Evolutionary conservation across 306 rosid genomes (phyloP).

Genomic region (Vigna trinervia): DNA sequence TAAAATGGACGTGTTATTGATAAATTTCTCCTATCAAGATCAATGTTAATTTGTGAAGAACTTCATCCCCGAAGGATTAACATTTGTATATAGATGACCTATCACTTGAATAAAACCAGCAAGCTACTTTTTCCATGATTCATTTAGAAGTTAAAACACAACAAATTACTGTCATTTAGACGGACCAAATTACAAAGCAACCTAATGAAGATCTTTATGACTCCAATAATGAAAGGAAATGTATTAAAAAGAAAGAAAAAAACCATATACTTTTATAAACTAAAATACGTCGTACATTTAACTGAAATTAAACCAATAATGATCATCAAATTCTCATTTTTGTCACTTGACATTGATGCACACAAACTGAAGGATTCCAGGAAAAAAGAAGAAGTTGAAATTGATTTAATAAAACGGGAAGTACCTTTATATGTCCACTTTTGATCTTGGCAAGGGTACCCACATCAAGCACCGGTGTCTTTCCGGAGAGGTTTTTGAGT

Average conservation of each 20-base stretch:
- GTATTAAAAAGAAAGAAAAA: neutral
- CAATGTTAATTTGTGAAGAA: neutral
- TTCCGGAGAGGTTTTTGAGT: conserved; percentile 87
- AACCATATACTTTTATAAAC: neutral
- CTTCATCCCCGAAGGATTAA: no score
- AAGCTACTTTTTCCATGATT: no score
- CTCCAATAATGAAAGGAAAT: neutral
- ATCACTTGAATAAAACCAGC: no score
- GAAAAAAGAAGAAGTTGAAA: conserved; percentile 7
- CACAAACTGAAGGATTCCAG: neutral
- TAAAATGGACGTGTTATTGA: neutral
- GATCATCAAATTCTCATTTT: neutral
- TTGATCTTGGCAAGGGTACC: conserved; percentile 96
- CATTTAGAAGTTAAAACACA: neutral
- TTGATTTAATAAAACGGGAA: conserved; percentile 41
- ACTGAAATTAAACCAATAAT: neutral
- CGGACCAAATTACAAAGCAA: neutral
- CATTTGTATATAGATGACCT: no score
- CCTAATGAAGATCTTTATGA: neutral
- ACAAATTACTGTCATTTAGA: neutral
- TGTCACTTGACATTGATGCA: neutral
- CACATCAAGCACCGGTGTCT: conserved; percentile 96
- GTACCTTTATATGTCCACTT: conserved; percentile 87
- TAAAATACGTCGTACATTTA: neutral
- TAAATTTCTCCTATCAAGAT: neutral